Percentiles rank a stretch among this genome's conserved stretches.
These are phyloP conservation scores for Penicillium paneum DNA, from an alignment of 2,329 filamentous ascomycete genomes.

Conservation along the genomic window DNA sequence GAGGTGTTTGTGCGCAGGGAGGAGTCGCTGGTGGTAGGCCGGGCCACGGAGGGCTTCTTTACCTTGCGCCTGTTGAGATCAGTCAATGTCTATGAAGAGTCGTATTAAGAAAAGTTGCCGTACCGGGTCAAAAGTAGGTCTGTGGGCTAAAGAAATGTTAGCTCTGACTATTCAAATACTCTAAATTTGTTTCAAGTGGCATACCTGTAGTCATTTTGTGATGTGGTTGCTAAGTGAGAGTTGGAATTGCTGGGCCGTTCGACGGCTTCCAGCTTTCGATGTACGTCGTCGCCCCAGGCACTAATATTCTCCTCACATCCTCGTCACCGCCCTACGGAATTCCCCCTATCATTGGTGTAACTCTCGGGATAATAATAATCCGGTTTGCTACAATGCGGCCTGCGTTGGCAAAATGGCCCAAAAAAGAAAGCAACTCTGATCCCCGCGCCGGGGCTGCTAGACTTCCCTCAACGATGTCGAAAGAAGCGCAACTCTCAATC, in stretches of 20 bases:
- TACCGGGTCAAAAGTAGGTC: constrained; percentile 96
- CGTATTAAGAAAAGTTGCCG: constrained; percentile 20
- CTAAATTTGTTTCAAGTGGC: neutral
- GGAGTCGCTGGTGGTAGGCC: constrained; percentile 92
- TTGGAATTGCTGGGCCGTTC: neutral
- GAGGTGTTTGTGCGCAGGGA: constrained; percentile 88
- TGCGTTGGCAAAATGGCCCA: constrained; percentile 20
- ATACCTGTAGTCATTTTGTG: constrained; percentile 44
- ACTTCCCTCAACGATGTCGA: constrained; percentile 64
- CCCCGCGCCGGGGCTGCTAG: constrained; percentile 22
- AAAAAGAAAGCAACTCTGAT: constrained; percentile 14
- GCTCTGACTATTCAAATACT: neutral
- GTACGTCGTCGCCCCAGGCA: constrained; percentile 3
- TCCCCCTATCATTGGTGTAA: neutral
- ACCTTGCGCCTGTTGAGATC: constrained; percentile 66
- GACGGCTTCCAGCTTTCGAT: neutral
- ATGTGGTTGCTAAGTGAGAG: neutral
- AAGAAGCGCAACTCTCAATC: constrained; percentile 83
- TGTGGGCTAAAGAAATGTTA: constrained; percentile 56
- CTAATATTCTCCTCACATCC: constrained; percentile 3
- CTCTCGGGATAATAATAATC: neutral
- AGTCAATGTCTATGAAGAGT: constrained; percentile 25
- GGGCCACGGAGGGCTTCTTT: constrained; percentile 92
- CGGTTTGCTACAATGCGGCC: constrained; percentile 12
- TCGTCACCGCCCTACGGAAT: neutral